A percentile compares a stretch with the other conserved stretches of the same genome.
phyloP scores from a whole-genome alignment of 371 early-diverging fungal species.

The Rhizopus arrhizus region DNA sequence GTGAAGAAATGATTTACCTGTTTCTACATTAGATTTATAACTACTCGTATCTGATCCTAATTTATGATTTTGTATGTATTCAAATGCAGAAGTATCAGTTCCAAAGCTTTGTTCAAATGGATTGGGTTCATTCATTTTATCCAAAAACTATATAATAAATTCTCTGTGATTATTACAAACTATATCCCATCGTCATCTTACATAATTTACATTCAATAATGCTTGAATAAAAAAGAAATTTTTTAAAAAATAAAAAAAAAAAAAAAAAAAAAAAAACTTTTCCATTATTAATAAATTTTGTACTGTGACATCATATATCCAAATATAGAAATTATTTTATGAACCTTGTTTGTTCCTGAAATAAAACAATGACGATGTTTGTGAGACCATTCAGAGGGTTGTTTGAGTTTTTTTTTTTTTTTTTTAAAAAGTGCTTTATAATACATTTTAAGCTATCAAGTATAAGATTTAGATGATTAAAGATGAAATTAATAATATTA shows the following conservation, averaged over 20 bases:
- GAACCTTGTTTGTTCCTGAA: background rate
- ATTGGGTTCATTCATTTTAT: slow-evolving; percentile 7
- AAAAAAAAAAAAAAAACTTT: background rate
- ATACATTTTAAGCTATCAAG: no score
- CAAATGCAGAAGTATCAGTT: background rate
- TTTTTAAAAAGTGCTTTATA: background rate
- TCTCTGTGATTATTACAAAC: no score
- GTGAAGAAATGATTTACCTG: background rate
- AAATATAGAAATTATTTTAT: background rate
- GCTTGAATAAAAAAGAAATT: no score
- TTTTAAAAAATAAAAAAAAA: background rate
- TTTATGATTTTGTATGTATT: background rate
- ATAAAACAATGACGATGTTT: background rate
- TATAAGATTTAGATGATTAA: no score
- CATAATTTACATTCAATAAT: no score
- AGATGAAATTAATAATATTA: no score
- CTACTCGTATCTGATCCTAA: background rate
- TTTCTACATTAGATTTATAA: background rate
- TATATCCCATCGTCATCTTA: no score
- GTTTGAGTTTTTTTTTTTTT: background rate
- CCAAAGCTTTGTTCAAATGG: slow-evolving; percentile 21
- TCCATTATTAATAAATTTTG: background rate
- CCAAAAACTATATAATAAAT: no score
- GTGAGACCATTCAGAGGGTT: background rate
- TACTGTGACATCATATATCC: background rate